Evolutionary conservation across 2,329 filamentous ascomycete species (phyloP), one percentile per base, ranked within the genome.

Genomic region (Ploettnerulaceae sp.): DNA sequence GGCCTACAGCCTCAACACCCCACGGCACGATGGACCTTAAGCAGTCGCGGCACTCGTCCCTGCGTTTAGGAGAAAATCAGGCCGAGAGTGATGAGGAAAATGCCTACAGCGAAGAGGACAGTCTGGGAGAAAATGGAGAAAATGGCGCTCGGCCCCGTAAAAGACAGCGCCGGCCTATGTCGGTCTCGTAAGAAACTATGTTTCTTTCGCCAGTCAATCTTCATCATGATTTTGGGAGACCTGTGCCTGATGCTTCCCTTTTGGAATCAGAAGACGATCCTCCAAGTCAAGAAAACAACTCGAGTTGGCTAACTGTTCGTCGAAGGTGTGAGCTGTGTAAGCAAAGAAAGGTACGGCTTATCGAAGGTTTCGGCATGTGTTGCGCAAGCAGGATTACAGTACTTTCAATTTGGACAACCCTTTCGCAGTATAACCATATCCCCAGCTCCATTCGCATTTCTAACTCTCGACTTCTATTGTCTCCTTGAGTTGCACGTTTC

Each of bases 301-400:
- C 57, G 38, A 56, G 51, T 56, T 61, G 53, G 61, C 62, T 64
- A 49, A 64, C 58, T 24, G 49, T 61, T 47, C 56, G 61, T 49
- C 61, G 57, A 66, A 84, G 81, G 60, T 84, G 86, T 62, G 86
- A 90, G 67, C 74, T 86, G 41, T 89, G 86, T 71, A 89, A 90
- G 67, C 81, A 86, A 65, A 73, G 86, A 69, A 91, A 90, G 73
- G 85, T 88, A 67, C 45, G 65, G 60, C 26, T 21, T 5, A 32
- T 28, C 12, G 9, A 29, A 6, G n/a, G 12, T 40, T 44, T 35
- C 15, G 21, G 31, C 31, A 22, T 26, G 9, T 34, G 22, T 21
- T 26, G 29, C 20, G 40, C 12, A 17, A 8, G 21, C 11, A n/a
- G 12, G 7, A 37, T 25, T 12, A n/a, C 15, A 12, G 20, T 15